Percentiles rank a stretch among this genome's conserved stretches.
Conservation (phyloP, 495 filamentous ascomycete genomes). For the Jackrogersella minutella region DNA sequence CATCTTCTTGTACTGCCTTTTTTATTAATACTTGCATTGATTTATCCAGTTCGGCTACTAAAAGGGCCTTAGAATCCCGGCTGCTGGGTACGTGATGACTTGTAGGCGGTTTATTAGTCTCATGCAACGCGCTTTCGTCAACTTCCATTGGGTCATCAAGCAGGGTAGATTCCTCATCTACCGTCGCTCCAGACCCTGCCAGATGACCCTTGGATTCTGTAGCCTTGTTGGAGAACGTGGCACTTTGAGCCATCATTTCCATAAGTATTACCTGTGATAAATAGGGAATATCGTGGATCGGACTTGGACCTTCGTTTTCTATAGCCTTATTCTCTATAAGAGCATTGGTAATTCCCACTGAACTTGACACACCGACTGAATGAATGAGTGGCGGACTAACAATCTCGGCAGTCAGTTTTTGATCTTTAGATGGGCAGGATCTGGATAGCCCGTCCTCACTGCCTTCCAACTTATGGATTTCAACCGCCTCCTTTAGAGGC, state of each 20-base stretch:
- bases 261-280: not conserved
- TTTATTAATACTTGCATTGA: not conserved
- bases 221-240: not conserved
- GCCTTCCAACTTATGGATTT: not conserved
- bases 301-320: not conserved
- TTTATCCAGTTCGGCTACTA: not conserved
- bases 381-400: not conserved
- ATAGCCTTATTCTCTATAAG: not conserved
- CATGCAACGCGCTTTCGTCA: not conserved
- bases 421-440: not conserved
- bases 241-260: not conserved
- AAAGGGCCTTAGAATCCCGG: not conserved
- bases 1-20: not conserved
- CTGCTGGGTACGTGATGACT: not conserved
- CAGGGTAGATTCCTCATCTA: constrained; percentile 31
- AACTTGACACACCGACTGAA: not conserved
- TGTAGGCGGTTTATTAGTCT: not conserved
- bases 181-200: not conserved
- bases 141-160: constrained; percentile 25
- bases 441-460: not conserved
- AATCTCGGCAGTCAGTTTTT: not conserved
- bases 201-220: not conserved
- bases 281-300: not conserved
- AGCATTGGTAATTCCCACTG: not conserved
- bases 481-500: not conserved